Conservation (phyloP, 257 asterid genomes). For the Fraxinus quadrangulata region DNA sequence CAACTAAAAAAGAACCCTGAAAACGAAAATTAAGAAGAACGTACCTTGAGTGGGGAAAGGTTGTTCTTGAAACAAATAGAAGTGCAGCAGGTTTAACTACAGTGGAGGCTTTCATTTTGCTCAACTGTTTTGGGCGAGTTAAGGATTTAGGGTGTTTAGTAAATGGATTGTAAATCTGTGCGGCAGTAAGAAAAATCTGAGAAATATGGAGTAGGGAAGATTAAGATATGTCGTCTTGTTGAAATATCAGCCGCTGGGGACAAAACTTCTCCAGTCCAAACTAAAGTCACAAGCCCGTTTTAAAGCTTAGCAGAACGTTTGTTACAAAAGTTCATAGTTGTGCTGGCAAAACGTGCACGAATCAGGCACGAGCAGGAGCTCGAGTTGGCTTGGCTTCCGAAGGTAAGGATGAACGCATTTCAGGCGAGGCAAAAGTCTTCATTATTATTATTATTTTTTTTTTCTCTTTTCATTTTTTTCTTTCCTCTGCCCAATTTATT, state of each 20-base stretch:
- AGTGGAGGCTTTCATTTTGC: slow-evolving; percentile 31
- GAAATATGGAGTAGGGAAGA: slow-evolving; percentile 16
- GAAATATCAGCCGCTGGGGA: slow-evolving; percentile 12
- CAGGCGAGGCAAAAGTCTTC: too few species aligned
- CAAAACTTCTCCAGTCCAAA: neutral
- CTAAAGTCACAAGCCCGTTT: slow-evolving; percentile 11
- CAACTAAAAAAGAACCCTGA: neutral
- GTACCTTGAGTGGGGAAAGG: slow-evolving; percentile 40
- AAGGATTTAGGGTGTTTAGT: slow-evolving; percentile 3
- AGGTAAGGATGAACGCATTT: too few species aligned
- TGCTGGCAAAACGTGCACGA: too few species aligned
- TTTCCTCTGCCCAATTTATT: too few species aligned
- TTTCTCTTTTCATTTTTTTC: too few species aligned
- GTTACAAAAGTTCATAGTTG: neutral
- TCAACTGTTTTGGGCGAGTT: neutral
- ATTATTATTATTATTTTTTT: too few species aligned
- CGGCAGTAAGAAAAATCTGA: neutral
- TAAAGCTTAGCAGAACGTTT: neutral
- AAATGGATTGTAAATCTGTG: slow-evolving; percentile 8
- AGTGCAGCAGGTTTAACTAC: slow-evolving; percentile 23
- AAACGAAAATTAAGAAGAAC: neutral
- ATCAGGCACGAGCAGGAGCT: too few species aligned
- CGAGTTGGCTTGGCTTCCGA: too few species aligned
- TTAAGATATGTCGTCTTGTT: slow-evolving; percentile 19
- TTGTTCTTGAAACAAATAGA: slow-evolving; percentile 27